These are phyloP conservation scores for Galerina marginata DNA, from an alignment of 768 basidiomycete genomes.

Conservation along the genomic window DNA sequence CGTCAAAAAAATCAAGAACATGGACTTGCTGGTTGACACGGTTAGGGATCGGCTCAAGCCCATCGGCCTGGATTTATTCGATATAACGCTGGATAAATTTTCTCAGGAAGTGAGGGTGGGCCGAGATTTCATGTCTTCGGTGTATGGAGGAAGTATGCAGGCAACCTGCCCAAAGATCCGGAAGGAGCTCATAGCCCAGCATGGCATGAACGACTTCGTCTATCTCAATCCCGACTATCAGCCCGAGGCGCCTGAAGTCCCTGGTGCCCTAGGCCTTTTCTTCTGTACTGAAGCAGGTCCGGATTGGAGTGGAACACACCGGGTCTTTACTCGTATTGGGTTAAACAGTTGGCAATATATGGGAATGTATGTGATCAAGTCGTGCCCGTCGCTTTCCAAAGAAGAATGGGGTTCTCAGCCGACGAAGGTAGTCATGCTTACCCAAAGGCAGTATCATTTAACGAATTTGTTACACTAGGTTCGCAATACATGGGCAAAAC, in stretches of 20 bases:
- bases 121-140: conserved; percentile 33
- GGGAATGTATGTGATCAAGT: conserved; percentile 30
- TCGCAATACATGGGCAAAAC: conserved; percentile 32
- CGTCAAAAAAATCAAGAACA: conserved; percentile 12
- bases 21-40: conserved; percentile 14
- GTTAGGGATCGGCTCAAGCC: conserved; percentile 19
- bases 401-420: conserved; percentile 32
- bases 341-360: conserved; percentile 31
- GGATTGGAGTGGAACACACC: background rate
- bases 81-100: conserved; percentile 28
- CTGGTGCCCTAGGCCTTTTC: conserved; percentile 40
- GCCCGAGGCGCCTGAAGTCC: conserved; percentile 40
- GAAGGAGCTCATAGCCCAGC: conserved; percentile 21
- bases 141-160: conserved; percentile 41
- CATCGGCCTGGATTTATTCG: conserved; percentile 29
- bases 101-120: conserved; percentile 33
- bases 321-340: conserved; percentile 24
- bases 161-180: conserved; percentile 31
- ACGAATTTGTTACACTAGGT: conserved; percentile 20
- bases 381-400: conserved; percentile 22
- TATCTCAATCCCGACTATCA: conserved; percentile 37
- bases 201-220: conserved; percentile 39
- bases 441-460: too few relatives aligned
- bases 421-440: conserved; percentile 1
- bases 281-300: conserved; percentile 17